These are phyloP conservation scores for Penicillium parvum DNA, from an alignment of 495 filamentous ascomycete genomes.

Conservation along the genomic window DNA sequence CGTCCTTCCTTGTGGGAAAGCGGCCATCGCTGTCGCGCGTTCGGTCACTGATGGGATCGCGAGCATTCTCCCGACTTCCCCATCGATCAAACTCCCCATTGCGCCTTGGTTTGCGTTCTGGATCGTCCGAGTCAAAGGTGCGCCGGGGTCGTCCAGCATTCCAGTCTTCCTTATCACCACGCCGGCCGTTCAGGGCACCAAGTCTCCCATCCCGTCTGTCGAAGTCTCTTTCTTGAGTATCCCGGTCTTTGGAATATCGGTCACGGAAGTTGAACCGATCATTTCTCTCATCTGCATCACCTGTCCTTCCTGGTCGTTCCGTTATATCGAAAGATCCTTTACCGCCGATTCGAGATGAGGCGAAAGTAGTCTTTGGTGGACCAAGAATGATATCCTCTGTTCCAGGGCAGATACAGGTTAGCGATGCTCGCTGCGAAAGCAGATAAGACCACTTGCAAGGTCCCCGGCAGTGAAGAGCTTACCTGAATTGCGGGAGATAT, in stretches of 20 bases:
- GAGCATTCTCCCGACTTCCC: conserved; percentile 38
- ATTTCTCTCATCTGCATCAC: conserved; percentile 51
- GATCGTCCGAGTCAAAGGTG: conserved; percentile 51
- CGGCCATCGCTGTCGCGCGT: conserved; percentile 42
- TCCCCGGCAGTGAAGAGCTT: conserved; percentile 14
- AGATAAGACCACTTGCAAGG: background rate
- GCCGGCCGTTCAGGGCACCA: conserved; percentile 38
- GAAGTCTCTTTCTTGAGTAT: conserved; percentile 41
- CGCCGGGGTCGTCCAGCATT: conserved; percentile 51
- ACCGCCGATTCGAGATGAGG: conserved; percentile 62
- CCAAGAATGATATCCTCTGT: conserved; percentile 83
- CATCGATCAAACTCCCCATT: conserved; percentile 64
- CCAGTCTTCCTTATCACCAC: conserved; percentile 56
- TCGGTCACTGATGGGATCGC: conserved; percentile 46
- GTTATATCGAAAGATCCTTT: conserved; percentile 51
- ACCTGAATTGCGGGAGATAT: conserved; percentile 61
- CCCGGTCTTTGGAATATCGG: conserved; percentile 45
- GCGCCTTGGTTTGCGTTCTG: conserved; percentile 47
- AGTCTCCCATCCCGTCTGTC: conserved; percentile 39
- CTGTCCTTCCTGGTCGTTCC: conserved; percentile 41
- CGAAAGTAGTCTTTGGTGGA: conserved; percentile 81
- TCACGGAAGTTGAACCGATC: conserved; percentile 61
- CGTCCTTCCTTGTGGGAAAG: conserved; percentile 45
- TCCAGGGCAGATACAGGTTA: conserved; percentile 33
- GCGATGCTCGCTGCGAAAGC: conserved; percentile 2